These are phyloP conservation scores for Parathielavia hyrcaniae DNA, from an alignment of 495 filamentous ascomycete species.

Conservation along the genomic window DNA sequence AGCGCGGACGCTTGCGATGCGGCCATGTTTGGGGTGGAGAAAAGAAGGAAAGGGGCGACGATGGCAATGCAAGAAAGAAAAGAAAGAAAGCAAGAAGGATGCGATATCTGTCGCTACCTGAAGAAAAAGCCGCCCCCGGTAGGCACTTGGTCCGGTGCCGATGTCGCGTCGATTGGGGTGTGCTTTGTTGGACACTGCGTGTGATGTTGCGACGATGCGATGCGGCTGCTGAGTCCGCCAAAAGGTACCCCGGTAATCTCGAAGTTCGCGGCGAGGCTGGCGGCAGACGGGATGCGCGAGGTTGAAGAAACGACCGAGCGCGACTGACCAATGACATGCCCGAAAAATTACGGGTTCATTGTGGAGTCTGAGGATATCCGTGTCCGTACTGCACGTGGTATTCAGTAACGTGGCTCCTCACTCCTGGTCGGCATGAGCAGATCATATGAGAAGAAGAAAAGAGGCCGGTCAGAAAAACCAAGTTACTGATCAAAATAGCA, in stretches of 20 bases:
- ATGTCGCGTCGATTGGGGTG: background rate
- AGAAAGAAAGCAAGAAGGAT: background rate
- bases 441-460: no score
- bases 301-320: conserved; percentile 19
- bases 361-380: no score
- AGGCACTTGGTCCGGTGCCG: background rate
- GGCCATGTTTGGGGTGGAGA: conserved; percentile 27
- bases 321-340: conserved; percentile 18
- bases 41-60: background rate
- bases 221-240: background rate
- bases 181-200: background rate
- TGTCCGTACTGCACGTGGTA: no score
- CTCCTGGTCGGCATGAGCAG: no score
- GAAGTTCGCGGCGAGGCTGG: conserved; percentile 10
- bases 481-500: no score
- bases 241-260: background rate
- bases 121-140: background rate
- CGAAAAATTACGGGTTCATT: background rate
- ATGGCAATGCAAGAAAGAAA: background rate
- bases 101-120: background rate
- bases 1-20: conserved; percentile 24
- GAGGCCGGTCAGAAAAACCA: no score
- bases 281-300: conserved; percentile 8
- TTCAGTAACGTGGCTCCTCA: no score
- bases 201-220: conserved; percentile 5